Evolutionary conservation across 495 filamentous ascomycete species (phyloP), one percentile per base, ranked within the genome.

Genomic region (Acidomyces sp.): DNA sequence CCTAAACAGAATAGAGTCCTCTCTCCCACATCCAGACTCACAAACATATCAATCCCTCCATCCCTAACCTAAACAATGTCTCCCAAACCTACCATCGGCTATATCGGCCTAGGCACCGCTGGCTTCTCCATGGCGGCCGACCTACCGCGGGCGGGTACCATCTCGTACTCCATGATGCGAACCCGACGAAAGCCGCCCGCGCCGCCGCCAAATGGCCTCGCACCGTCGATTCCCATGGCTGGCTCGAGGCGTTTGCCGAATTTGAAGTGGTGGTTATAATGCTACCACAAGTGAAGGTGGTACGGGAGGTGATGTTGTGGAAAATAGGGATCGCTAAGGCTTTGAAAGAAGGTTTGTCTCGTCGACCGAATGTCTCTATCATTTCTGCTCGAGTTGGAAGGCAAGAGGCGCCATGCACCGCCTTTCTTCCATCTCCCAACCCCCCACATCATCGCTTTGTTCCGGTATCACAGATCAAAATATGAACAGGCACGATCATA

Each of bases 181-280:
- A 58, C 32, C 26, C 37, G 11, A 39, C 34, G 3, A 48, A 47
- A 37, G 53, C 45, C 10, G 35, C 46, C 26, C 20, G 35, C 9
- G 51, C 52, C 6, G 49, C 49, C 12, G 38, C 37, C 19, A 46
- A 55, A 30, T 55, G 39, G 49, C 28, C 32, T 2, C 42, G 38
- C 32, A 48, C 45, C 16, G 43, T 40, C 5, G 45, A 33, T 13
- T 37, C 30, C 11, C 20, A 43, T 11, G 45, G 39, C 7, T 20
- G 39, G n/a, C 24, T 34, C 2, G 43, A 49, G 16, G 35, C 34
- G n/a, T 58, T 58, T 34, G 12, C 23, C 7, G 46, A 54, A 5
- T 58, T 52, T 35, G 53, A 53, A 12, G 50, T 53, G 1, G 39
- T 58, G 18, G 42, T 57, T 32, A 57, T 52, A 16, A 58, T 58